Conservation (phyloP, 2,329 filamentous ascomycete species). For the Fusarium sp. region DNA sequence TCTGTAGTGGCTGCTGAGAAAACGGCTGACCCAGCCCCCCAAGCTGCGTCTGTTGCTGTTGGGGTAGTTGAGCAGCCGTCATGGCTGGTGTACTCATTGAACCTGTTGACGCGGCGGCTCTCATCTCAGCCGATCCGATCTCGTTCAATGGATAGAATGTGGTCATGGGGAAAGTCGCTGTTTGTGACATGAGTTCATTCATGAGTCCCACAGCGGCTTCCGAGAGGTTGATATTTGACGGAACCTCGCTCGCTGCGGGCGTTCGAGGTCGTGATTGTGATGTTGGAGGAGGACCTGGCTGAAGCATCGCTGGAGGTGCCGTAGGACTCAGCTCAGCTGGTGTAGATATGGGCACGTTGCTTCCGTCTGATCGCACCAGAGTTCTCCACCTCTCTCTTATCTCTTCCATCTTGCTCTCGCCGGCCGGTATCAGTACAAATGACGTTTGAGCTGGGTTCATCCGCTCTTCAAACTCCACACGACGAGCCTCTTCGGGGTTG, state of each 20-base stretch:
- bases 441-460: conserved; percentile 55
- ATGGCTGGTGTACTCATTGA: not conserved
- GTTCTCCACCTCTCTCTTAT: conserved; percentile 61
- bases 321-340: conserved; percentile 16
- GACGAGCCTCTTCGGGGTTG: conserved; percentile 60
- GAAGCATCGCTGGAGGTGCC: conserved; percentile 26
- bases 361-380: conserved; percentile 53
- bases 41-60: conserved; percentile 15
- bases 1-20: conserved; percentile 36
- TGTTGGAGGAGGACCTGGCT: conserved; percentile 18
- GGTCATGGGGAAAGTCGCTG: conserved; percentile 19
- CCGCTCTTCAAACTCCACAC: conserved; percentile 61
- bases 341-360: conserved; percentile 27
- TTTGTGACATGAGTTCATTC: conserved; percentile 34
- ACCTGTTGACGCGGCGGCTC: conserved; percentile 13
- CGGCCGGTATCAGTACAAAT: conserved; percentile 61
- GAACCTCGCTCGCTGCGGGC: conserved; percentile 21
- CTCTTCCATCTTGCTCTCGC: conserved; percentile 58
- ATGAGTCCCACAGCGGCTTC: conserved; percentile 44
- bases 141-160: conserved; percentile 40
- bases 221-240: conserved; percentile 41
- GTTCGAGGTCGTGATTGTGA: conserved; percentile 31
- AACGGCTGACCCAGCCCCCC: conserved; percentile 15
- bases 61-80: not conserved
- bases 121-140: conserved; percentile 31